Evolutionary conservation across 192 early-diverging fungal species (phyloP).

Genomic region (Coemansia sp.): DNA sequence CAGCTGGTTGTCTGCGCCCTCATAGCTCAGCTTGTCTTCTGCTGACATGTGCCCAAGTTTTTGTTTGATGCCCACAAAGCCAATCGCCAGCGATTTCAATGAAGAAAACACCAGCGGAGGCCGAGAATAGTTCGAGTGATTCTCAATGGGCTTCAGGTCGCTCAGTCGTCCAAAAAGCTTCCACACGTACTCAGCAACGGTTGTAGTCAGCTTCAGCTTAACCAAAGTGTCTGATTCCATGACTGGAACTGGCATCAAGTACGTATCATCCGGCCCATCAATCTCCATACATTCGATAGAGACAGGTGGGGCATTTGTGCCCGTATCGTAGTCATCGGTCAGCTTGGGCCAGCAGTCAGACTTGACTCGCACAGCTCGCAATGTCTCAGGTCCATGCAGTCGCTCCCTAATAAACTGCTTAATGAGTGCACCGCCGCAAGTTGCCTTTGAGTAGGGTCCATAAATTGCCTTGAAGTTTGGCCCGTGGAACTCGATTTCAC

Average conservation of each 20-base stretch:
- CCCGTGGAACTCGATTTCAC: conserved; percentile 8
- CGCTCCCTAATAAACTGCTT: conserved; percentile 12
- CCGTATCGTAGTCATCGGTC: neutral
- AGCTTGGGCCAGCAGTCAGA: neutral
- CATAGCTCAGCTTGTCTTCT: no score
- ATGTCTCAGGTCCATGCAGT: neutral
- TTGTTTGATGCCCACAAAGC: neutral
- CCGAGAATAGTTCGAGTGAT: neutral
- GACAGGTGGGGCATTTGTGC: neutral
- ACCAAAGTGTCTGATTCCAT: neutral
- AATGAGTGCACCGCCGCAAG: neutral
- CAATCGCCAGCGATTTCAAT: neutral
- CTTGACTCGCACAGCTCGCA: neutral
- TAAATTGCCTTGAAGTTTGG: neutral
- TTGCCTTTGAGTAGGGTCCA: neutral
- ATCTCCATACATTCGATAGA: neutral
- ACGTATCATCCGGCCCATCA: neutral
- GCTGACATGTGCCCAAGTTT: no score
- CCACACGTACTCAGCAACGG: neutral
- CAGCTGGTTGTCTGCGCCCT: no score
- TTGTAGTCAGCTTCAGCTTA: neutral
- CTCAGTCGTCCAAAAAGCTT: neutral
- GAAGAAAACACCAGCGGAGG: neutral
- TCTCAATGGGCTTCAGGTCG: neutral
- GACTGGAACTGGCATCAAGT: neutral